Conservation (phyloP, 495 filamentous ascomycete genomes). For the Physcia stellaris region DNA sequence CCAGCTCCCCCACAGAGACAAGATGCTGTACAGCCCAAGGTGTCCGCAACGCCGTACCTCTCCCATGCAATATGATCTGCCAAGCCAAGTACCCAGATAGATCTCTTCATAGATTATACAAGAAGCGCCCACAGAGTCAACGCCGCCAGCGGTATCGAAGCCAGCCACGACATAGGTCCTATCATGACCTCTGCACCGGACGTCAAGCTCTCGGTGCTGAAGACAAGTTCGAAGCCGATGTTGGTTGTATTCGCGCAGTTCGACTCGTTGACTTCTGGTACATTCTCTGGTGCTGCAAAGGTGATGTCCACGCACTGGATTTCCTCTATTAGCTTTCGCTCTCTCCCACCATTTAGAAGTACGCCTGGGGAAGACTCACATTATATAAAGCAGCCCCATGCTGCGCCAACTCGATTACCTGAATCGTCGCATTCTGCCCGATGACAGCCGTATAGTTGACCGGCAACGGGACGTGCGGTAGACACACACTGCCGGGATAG, state of each 20-base stretch:
- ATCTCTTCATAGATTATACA: no score
- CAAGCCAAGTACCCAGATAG: no score
- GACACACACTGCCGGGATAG: constrained; percentile 77
- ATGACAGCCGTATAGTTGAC: constrained; percentile 52
- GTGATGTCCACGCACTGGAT: constrained; percentile 79
- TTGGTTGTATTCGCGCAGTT: constrained; percentile 79
- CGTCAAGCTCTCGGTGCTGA: constrained; percentile 31
- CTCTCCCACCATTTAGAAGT: background rate
- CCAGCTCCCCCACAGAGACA: no score
- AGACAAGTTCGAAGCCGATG: constrained; percentile 63
- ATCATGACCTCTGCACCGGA: constrained; percentile 8
- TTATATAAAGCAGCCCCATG: constrained; percentile 88
- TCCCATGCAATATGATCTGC: no score
- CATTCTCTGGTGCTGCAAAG: constrained; percentile 64
- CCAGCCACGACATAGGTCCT: constrained; percentile 5
- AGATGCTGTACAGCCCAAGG: no score
- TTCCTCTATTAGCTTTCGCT: background rate
- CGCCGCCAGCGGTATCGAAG: constrained; percentile 7
- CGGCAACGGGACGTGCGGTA: constrained; percentile 84
- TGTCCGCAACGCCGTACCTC: no score
- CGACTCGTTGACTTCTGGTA: constrained; percentile 53
- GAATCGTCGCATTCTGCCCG: constrained; percentile 89
- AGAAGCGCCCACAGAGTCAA: constrained; percentile 1
- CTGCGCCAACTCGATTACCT: constrained; percentile 76
- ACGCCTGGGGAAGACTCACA: constrained; percentile 47